Conservation (phyloP, 352 stramenopile species). For the Phytophthora sojae region DNA sequence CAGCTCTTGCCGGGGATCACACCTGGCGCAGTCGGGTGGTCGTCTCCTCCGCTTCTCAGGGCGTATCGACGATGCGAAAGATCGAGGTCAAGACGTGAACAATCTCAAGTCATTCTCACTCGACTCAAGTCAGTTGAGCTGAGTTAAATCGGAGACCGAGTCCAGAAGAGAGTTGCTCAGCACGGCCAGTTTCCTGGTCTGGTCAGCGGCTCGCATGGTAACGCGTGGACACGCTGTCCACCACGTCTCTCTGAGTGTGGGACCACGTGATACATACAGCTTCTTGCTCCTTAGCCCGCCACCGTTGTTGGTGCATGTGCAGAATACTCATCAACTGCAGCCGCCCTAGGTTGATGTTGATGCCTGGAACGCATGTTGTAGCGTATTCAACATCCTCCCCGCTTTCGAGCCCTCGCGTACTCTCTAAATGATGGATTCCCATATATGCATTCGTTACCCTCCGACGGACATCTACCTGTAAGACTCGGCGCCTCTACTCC, state of each 20-base stretch:
- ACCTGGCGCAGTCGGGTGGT: neutral
- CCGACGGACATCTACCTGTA: neutral
- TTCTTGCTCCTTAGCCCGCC: no score
- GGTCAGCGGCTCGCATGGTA: constrained; percentile 4
- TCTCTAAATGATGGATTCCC: no score
- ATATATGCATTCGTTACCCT: constrained; percentile 19
- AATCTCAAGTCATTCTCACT: no score
- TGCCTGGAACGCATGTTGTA: no score
- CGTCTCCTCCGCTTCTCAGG: constrained; percentile 2
- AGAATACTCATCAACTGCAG: no score
- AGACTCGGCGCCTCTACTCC: constrained; percentile 2
- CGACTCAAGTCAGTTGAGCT: no score
- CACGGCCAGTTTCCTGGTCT: constrained; percentile 4
- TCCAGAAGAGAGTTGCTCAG: no score
- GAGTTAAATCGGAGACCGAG: no score
- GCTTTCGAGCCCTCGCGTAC: no score
- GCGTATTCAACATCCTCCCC: no score
- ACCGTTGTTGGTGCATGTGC: neutral
- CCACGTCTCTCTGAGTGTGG: neutral
- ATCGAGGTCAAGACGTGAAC: constrained; percentile 1
- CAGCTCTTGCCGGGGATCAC: neutral
- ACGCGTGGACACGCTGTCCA: constrained; percentile 4
- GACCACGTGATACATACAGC: neutral
- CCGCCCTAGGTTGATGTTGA: no score
- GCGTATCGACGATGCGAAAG: neutral